Base-by-base conservation (phyloP, 2,329 filamentous ascomycete genomes). In the Fusarium proliferatum region DNA sequence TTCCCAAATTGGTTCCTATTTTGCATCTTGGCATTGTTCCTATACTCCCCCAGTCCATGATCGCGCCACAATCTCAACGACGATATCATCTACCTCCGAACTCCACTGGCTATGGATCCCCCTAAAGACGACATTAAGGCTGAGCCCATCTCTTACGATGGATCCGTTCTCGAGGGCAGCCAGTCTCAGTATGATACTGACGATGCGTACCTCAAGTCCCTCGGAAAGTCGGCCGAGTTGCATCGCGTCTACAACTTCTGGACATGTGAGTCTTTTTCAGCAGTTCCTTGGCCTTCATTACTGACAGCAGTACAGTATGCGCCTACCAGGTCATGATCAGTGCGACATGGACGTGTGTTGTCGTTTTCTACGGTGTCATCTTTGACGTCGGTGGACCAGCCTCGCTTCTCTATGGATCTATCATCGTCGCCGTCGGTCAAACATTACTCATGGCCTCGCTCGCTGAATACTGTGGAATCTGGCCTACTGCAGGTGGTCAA, bases 281-380 rank as follows among this genome's bases (percentile, higher is more conserved):
- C 34, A 38, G 17, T 53, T 12, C 3, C 23, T 28, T 9, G 5
- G 17, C 6, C 34, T 16, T 21, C 12, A 2, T 10, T 1, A 12
- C 34, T 55, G 2, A 55, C 23, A 17, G 19, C 3, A 12, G 12
- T 9, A 21, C 13, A 68, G 65, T 68, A 45, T 68, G 66, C n/a
- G 64, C 67, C 9, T 71, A 71, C 12, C 68, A 71, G 21, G 56
- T 71, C 3, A 64, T 71, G 68, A 71, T 71, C 21, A 65, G 55
- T 11, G 68, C 68, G 4, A 71, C 59, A 41, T 71, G 68, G 68
- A 71, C 68, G 11, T 71, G 68, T 26, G 55, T 64, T 21, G 52
- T 71, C 6, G 68, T 71, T 4, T 38, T 71, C 9, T 71, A 71
- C 9, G 56, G 65, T 8, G 61, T 52, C 9, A 64, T 71, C 1